Percentiles rank a stretch among this genome's conserved stretches.
Evolutionary conservation across 306 rosid genomes (phyloP).

Genomic region (Cyamopsis tetragonoloba): DNA sequence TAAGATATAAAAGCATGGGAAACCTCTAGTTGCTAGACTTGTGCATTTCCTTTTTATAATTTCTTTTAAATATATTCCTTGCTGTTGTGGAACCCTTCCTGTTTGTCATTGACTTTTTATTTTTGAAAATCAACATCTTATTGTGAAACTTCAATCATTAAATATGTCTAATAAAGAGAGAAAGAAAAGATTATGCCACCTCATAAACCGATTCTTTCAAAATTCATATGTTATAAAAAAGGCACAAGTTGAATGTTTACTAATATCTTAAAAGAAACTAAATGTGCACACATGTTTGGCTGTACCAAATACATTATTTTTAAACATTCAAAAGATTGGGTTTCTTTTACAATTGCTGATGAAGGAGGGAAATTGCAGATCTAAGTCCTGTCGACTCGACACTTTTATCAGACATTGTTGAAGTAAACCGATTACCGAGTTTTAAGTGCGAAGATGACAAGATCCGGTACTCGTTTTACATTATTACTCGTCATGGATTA

Average conservation of each 20-base stretch:
- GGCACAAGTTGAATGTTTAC: neutral
- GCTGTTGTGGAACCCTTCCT: neutral
- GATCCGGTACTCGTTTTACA: conserved; percentile 53
- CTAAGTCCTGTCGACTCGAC: conserved; percentile 41
- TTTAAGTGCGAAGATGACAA: conserved; percentile 61
- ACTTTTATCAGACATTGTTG: conserved; percentile 58
- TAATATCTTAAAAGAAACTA: neutral
- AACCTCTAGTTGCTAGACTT: neutral
- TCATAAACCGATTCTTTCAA: too few relatives aligned
- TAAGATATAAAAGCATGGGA: neutral
- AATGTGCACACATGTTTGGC: neutral
- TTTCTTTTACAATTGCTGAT: conserved; percentile 19
- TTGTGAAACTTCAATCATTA: neutral
- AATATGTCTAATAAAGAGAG: too few relatives aligned
- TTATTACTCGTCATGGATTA: conserved; percentile 70
- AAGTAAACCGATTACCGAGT: conserved; percentile 64
- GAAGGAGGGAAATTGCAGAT: conserved; percentile 30
- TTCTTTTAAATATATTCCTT: neutral
- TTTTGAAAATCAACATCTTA: neutral
- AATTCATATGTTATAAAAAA: too few relatives aligned
- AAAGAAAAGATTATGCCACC: too few relatives aligned
- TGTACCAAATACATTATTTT: neutral
- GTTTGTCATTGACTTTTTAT: neutral
- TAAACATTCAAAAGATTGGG: neutral
- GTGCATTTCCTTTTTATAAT: neutral